These are phyloP conservation scores for Pistacia integerrima DNA, from an alignment of 345 rosid genomes.

Conservation along the genomic window DNA sequence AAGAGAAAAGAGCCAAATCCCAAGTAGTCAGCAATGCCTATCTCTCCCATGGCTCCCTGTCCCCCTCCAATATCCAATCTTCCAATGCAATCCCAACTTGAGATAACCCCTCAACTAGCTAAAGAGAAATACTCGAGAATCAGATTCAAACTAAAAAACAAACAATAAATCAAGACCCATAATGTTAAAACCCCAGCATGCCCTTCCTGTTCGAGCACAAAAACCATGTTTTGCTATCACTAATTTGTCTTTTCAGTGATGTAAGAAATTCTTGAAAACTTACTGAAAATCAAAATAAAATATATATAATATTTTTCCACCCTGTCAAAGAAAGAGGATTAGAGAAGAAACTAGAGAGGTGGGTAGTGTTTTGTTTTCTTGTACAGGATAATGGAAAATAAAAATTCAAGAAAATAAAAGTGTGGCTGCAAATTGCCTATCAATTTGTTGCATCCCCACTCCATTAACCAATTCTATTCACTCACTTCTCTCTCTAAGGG, in stretches of 20 bases:
- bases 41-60: constrained; percentile 25
- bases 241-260: background rate
- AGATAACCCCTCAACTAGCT: background rate
- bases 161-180: background rate
- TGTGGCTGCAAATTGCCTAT: constrained; percentile 63
- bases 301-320: constrained; percentile 21
- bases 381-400: constrained; percentile 21
- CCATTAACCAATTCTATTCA: constrained; percentile 33
- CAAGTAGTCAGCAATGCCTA: constrained; percentile 24
- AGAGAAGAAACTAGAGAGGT: constrained; percentile 39
- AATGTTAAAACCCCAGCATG: no score
- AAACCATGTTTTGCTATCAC: background rate
- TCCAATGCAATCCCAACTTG: constrained; percentile 20
- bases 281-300: background rate
- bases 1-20: constrained; percentile 22
- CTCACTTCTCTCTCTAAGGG: constrained; percentile 17
- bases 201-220: background rate
- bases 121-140: constrained; percentile 2
- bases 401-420: constrained; percentile 37
- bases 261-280: no score
- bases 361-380: constrained; percentile 37
- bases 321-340: constrained; percentile 39
- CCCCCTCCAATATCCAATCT: constrained; percentile 20
- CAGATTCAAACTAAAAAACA: constrained; percentile 2
- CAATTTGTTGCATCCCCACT: constrained; percentile 42